phyloP scores from a whole-genome alignment of 75 land plant genomes.

The Pseudotsuga menziesii region DNA sequence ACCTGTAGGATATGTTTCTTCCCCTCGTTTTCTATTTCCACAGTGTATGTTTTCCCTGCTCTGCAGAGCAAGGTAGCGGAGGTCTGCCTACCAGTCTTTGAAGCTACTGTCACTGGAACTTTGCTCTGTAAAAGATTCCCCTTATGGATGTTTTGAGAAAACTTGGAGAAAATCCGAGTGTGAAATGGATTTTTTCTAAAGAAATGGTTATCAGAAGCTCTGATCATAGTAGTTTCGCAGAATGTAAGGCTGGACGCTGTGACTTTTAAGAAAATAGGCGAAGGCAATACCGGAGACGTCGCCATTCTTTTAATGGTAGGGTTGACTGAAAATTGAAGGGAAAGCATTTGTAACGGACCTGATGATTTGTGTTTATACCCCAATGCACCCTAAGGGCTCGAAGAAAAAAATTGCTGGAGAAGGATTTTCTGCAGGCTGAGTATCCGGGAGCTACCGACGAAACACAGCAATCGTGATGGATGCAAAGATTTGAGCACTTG shows the following conservation, averaged over 20 bases:
- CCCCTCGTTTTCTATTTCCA: constrained; percentile 74
- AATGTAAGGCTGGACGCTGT: not conserved
- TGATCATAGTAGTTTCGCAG: not conserved
- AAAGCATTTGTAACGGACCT: not conserved
- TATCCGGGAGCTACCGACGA: not conserved
- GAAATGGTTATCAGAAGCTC: not conserved
- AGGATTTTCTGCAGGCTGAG: not conserved
- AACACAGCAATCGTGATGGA: not conserved
- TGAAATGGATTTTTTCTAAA: not conserved
- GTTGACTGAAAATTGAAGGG: not conserved
- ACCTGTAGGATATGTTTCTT: constrained; percentile 54
- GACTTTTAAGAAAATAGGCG: not conserved
- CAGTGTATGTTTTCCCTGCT: constrained; percentile 33
- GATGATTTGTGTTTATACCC: not conserved
- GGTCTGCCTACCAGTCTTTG: not conserved
- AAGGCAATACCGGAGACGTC: constrained; percentile 1
- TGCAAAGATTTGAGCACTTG: not conserved
- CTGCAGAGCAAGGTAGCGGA: not conserved
- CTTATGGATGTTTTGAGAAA: not conserved
- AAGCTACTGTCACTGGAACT: not conserved
- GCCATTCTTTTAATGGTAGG: constrained; percentile 1
- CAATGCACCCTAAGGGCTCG: not conserved
- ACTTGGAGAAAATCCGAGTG: not conserved
- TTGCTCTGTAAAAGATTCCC: not conserved
- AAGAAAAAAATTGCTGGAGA: not conserved